These are phyloP conservation scores for Macrolepiota albuminosa DNA, from an alignment of 768 basidiomycete genomes.

Conservation along the genomic window DNA sequence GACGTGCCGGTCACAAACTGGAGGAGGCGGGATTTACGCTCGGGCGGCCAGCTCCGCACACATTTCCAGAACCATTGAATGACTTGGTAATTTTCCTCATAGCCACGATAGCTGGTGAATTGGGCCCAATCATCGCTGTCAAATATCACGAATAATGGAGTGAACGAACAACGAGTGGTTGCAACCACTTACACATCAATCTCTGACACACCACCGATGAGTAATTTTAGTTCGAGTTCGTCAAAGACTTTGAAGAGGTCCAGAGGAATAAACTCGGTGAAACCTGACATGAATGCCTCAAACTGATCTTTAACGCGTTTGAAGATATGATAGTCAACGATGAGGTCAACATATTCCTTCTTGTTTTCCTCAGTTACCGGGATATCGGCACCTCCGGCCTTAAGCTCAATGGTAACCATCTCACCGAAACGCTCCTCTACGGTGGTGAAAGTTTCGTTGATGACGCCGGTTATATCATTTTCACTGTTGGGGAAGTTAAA, in stretches of 20 bases:
- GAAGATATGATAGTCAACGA: conserved; percentile 97
- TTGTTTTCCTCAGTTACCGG: conserved; percentile 97
- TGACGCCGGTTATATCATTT: conserved; percentile 96
- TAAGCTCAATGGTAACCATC: conserved; percentile 95
- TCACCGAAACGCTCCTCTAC: conserved; percentile 98
- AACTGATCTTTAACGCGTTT: conserved; percentile 98
- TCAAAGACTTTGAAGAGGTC: conserved; percentile 98
- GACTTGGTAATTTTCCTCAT: conserved; percentile 91
- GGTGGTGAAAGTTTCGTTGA: conserved; percentile 96
- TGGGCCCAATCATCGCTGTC: conserved; percentile 94
- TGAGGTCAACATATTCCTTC: conserved; percentile 92
- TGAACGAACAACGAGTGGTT: background rate
- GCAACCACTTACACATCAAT: conserved; percentile 86
- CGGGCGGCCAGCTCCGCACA: conserved; percentile 94
- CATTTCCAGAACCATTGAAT: conserved; percentile 99
- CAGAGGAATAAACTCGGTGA: conserved; percentile 98
- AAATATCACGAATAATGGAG: background rate
- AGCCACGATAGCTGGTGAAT: conserved; percentile 98
- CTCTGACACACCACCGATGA: conserved; percentile 99
- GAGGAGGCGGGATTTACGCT: conserved; percentile 92
- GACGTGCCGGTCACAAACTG: conserved; percentile 98
- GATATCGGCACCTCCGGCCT: conserved; percentile 79
- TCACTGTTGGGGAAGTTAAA: conserved; percentile 47
- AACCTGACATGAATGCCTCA: conserved; percentile 99
- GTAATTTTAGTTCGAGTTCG: conserved; percentile 92